phyloP scores from a whole-genome alignment of 164 flowering plant genomes.

The Buxus sempervirens region DNA sequence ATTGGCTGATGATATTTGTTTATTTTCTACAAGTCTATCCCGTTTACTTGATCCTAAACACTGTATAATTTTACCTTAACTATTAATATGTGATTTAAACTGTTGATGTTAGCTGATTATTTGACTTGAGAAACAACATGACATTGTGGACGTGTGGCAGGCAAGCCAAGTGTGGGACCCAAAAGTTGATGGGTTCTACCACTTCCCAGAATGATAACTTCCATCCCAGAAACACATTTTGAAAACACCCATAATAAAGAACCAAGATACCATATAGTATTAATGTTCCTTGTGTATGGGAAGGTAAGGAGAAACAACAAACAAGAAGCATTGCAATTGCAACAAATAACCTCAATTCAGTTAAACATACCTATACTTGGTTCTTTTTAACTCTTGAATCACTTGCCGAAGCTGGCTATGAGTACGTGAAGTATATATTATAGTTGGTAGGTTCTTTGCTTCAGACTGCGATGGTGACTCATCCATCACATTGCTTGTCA shows the following conservation, averaged over 20 bases:
- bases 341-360: too few relatives aligned
- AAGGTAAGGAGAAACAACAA: too few relatives aligned
- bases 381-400: slow-evolving; percentile 78
- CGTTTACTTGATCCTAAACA: too few relatives aligned
- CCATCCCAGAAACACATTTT: background rate
- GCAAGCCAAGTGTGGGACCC: background rate
- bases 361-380: slow-evolving; percentile 62
- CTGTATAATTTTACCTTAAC: too few relatives aligned
- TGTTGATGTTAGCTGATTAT: too few relatives aligned
- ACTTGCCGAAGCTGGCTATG: slow-evolving; percentile 97
- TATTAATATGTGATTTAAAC: too few relatives aligned
- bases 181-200: background rate
- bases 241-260: background rate
- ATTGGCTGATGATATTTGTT: too few relatives aligned
- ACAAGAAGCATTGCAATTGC: too few relatives aligned
- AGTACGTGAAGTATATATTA: slow-evolving; percentile 83
- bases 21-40: too few relatives aligned
- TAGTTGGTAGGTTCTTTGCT: slow-evolving; percentile 42
- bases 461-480: slow-evolving; percentile 25
- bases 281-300: too few relatives aligned
- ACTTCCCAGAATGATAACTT: background rate
- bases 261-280: background rate
- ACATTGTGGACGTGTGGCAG: background rate
- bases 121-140: too few relatives aligned
- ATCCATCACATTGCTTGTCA: slow-evolving; percentile 19